Percentiles rank a stretch among this genome's conserved stretches.
Conservation (phyloP, 2,329 filamentous ascomycete genomes). For the Aspergillus fructus region DNA sequence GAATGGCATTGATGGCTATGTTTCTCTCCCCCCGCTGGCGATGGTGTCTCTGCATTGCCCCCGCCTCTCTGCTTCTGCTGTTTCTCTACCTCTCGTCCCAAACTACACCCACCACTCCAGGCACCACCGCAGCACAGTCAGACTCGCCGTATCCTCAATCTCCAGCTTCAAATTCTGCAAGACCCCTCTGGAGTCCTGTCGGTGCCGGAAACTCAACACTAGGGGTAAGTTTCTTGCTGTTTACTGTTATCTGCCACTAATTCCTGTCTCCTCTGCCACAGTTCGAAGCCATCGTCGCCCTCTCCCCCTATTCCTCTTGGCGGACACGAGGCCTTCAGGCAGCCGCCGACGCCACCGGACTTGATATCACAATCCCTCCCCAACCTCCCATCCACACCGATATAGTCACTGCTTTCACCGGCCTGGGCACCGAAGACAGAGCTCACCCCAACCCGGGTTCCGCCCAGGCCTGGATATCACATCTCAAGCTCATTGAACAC, state of each 20-base stretch:
- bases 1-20: no score
- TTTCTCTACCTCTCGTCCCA: not conserved
- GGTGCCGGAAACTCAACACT: slow-evolving; percentile 9
- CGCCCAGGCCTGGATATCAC: slow-evolving; percentile 41
- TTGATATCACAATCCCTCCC: slow-evolving; percentile 33
- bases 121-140: not conserved
- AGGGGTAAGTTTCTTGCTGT: not conserved
- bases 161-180: not conserved
- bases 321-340: slow-evolving; percentile 36
- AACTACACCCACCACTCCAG: not conserved
- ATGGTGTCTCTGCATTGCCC: slow-evolving; percentile 5
- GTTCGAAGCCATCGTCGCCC: slow-evolving; percentile 31
- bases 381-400: slow-evolving; percentile 31
- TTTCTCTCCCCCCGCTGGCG: not conserved
- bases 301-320: slow-evolving; percentile 36
- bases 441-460: slow-evolving; percentile 22
- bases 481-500: slow-evolving; percentile 36
- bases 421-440: slow-evolving; percentile 15
- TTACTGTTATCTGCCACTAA: not conserved
- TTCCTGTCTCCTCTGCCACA: not conserved
- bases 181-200: not conserved
- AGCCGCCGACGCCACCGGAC: slow-evolving; percentile 33
- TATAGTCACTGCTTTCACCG: slow-evolving; percentile 29
- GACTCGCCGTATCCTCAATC: not conserved
- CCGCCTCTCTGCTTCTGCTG: not conserved